phyloP scores from a whole-genome alignment of 2,329 filamentous ascomycete genomes.

The Pseudogymnoascus sp. region DNA sequence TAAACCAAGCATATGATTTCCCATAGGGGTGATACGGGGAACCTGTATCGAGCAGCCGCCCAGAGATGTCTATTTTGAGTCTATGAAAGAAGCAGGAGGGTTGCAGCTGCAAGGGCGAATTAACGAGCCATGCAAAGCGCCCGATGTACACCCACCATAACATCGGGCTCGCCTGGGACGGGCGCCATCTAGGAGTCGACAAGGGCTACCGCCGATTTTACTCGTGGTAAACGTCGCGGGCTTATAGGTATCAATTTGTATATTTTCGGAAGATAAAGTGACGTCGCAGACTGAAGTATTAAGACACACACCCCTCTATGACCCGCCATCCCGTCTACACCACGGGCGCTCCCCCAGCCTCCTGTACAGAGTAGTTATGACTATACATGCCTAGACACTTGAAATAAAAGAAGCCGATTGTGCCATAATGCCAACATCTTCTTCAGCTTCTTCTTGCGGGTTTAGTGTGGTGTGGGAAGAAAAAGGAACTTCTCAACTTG shows the following conservation, averaged over 20 bases:
- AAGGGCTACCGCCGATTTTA: neutral
- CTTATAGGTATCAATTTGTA: neutral
- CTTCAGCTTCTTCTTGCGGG: neutral
- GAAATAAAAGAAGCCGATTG: neutral
- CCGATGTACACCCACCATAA: neutral
- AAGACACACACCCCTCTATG: neutral
- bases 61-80: neutral
- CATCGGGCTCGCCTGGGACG: neutral
- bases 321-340: neutral
- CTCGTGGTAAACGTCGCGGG: neutral
- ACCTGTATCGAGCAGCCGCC: neutral
- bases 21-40: neutral
- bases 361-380: neutral
- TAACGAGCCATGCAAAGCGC: neutral
- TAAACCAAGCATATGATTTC: neutral
- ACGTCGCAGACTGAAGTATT: neutral
- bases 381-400: neutral
- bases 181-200: neutral
- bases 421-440: neutral
- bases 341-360: neutral
- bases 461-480: neutral
- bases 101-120: neutral
- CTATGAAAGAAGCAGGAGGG: neutral
- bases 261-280: neutral
- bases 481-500: neutral